Evolutionary conservation across 306 rosid species (phyloP), one percentile per base, ranked within the genome.

Genomic region (Acmispon strigosus): DNA sequence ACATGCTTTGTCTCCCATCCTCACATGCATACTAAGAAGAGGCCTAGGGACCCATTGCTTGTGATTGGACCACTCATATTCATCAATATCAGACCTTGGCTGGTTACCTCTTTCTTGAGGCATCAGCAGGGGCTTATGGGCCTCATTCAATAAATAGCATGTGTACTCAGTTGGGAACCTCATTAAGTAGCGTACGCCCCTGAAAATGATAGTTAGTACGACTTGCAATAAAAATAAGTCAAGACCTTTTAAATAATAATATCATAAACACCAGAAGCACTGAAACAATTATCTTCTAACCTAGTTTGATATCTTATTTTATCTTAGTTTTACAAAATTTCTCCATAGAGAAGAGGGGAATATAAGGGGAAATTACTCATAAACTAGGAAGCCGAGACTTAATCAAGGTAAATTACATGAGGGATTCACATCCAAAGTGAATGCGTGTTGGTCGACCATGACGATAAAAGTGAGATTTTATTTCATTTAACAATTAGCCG

Each of bases 1-100:
- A 24, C 96, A 85, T 34, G 88, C 96, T 77, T 91, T 89, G 77
- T 92, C 98, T 75, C 96, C 96, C 96, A 86, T 89, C 77, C 98
- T 87, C 22, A 92, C 95, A 70, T 92, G 98, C 88, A 92, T 77
- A 81, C 96, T 92, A 43, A 89, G 74, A 36, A 89, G 69, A 20
- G 96, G 91, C 82, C 87, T 72, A 5, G 97, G 97, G 4, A 83
- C 48, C 97, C 97, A 87, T 36, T 90, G 78, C 72, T 79, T 87
- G 79, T 86, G 89, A 75, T 75, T 87, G 19, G 97, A 89, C 97
- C 93, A 87, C 45, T 89, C 96, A 49, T 71, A 87, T 60, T 85
- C 86, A 27, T 89, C 92, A 10, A 91, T 91, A 5, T 78, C 92
- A 14, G 80, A 74, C 54, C 59, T 80, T 42, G 56, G 20, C 16